These are phyloP conservation scores for Tolypocladium inflatum DNA, from an alignment of 2,329 filamentous ascomycete species.

Conservation along the genomic window DNA sequence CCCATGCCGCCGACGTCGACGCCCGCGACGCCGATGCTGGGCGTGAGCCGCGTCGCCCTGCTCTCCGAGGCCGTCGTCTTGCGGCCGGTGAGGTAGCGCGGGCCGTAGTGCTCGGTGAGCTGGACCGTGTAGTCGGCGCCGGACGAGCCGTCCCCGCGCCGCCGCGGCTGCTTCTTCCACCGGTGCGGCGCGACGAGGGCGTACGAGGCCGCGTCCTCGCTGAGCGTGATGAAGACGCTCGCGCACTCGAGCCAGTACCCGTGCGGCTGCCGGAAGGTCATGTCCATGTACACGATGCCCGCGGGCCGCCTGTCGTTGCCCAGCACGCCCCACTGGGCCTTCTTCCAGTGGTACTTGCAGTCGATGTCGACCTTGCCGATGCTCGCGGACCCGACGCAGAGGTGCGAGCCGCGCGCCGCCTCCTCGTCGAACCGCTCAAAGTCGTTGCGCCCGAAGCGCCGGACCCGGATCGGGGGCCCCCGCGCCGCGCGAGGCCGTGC, in stretches of 20 bases:
- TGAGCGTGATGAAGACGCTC: conserved; percentile 9
- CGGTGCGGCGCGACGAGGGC: not conserved
- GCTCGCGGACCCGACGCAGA: conserved; percentile 6
- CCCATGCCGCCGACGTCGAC: conserved; percentile 3
- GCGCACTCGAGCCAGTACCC: conserved; percentile 7
- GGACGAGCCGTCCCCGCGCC: not conserved
- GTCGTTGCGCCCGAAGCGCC: conserved; percentile 9
- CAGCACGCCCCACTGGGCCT: conserved; percentile 10
- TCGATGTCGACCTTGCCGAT: conserved; percentile 11
- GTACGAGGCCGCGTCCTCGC: conserved; percentile 3
- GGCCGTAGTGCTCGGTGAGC: conserved; percentile 3
- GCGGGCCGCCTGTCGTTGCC: conserved; percentile 4
- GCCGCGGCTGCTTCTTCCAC: not conserved
- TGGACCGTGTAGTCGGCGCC: conserved; percentile 1
- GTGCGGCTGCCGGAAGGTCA: conserved; percentile 9
- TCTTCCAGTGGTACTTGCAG: conserved; percentile 9
- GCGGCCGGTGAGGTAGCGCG: not conserved
- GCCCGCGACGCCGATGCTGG: not conserved
- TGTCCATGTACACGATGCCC: conserved; percentile 11
- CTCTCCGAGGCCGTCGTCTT: not conserved
- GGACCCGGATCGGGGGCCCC: conserved; percentile 4
- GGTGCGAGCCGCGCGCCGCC: conserved; percentile 4
- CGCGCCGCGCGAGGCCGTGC: not conserved
- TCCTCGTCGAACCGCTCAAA: conserved; percentile 10
- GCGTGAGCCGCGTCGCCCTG: not conserved